Evolutionary conservation across 208 protist species (phyloP), one percentile per base, ranked within the genome.

Genomic region (Jaenimonas drosophilae): DNA sequence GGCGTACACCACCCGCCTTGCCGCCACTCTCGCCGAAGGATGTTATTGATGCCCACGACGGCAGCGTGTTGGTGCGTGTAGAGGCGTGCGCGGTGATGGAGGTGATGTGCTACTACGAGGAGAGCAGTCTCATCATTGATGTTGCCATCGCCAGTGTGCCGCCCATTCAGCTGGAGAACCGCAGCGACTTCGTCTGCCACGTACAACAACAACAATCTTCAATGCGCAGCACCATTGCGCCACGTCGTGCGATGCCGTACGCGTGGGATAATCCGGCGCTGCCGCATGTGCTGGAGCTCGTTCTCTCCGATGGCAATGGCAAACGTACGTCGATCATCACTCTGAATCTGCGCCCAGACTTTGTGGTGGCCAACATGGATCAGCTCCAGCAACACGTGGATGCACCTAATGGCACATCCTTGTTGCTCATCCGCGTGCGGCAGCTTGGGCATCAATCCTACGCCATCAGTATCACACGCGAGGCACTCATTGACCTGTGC

Each of bases 141-240:
- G 20, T 89, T 17, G 61, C 58, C 12, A 62, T 64, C n/a, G 65
- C 70, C 5, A 27, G 49, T 24, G 52, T 52, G 30, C 75, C 80
- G 14, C 80, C 80, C 14, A 64, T 77, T 51, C 58, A 81, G n/a
- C 43, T 89, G 28, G 80, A 89, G 42, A 89, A 89, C 48, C 72
- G 80, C 33, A 80, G 76, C 0, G 45, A 59, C 14, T 86, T 57
- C 49, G 69, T 64, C 21, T 42, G 82, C 16, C 64, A 55, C 40
- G 63, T 78, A 41, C 46, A 63, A 43, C 80, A 89, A 49, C 59
- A 20, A 19, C 54, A 32, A 63, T 31, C 12, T 19, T 53, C 44
- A n/a, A 54, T 46, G 26, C 24, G 36, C 1, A 53, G 65, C 11
- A 51, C 58, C 21, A 59, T 89, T 11, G 76, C 77, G 44, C 73